phyloP scores from a whole-genome alignment of 305 asterid genomes.

The Fraxinus dipetala region DNA sequence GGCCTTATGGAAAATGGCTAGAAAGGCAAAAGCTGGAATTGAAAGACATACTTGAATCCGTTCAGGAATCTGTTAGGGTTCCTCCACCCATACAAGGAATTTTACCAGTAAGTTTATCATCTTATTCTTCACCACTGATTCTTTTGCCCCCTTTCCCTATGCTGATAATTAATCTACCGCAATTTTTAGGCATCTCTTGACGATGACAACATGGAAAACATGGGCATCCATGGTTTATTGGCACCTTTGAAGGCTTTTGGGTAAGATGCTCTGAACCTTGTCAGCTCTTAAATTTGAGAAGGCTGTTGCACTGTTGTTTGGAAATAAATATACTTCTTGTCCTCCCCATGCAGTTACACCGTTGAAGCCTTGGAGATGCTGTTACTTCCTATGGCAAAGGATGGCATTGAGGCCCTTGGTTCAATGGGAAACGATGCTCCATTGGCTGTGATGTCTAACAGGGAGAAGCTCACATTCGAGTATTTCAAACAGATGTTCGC shows the following conservation, averaged over 20 bases:
- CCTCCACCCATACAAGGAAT: conserved; percentile 84
- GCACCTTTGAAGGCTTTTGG: conserved; percentile 95
- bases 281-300: background rate
- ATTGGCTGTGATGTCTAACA: conserved; percentile 91
- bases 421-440: conserved; percentile 99
- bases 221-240: conserved; percentile 87
- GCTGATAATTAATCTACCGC: conserved; percentile 10
- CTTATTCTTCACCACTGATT: background rate
- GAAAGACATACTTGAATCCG: conserved; percentile 84
- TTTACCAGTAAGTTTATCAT: conserved; percentile 53
- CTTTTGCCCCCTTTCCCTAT: conserved; percentile 14
- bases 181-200: conserved; percentile 55
- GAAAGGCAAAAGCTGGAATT: conserved; percentile 74
- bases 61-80: conserved; percentile 56
- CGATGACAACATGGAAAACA: conserved; percentile 77
- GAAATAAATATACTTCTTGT: conserved; percentile 12
- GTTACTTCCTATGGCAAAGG: conserved; percentile 95
- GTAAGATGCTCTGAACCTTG: conserved; percentile 39
- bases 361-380: conserved; percentile 95
- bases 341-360: conserved; percentile 62
- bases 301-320: background rate
- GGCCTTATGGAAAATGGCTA: conserved; percentile 96
- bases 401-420: conserved; percentile 97
- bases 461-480: conserved; percentile 92
- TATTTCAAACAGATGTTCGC: conserved; percentile 99